These are phyloP conservation scores for Zostera marina DNA, from an alignment of 116 monocot species.

Conservation along the genomic window DNA sequence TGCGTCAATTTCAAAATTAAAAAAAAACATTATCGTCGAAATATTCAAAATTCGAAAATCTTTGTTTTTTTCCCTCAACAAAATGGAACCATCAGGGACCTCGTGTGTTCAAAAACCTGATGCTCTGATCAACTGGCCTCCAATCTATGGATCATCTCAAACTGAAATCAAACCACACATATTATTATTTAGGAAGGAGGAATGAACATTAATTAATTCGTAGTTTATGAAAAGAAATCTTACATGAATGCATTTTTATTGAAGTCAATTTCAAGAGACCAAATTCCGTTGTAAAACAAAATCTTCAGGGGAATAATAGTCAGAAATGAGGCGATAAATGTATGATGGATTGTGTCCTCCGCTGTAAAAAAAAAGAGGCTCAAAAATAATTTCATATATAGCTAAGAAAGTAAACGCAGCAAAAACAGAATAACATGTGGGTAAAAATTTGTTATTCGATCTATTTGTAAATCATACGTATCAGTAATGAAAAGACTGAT, in stretches of 20 bases:
- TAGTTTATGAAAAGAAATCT: background rate
- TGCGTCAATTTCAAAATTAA: too few relatives aligned
- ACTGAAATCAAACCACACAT: too few relatives aligned
- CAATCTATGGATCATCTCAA: too few relatives aligned
- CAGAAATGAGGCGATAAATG: constrained; percentile 91
- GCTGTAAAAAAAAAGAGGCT: constrained; percentile 20
- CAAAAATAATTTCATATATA: background rate
- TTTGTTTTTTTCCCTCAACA: too few relatives aligned
- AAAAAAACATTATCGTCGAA: too few relatives aligned
- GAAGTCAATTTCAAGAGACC: constrained; percentile 14
- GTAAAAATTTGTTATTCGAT: background rate
- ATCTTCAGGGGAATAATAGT: constrained; percentile 97
- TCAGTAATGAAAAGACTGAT: constrained; percentile 98
- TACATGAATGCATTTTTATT: background rate
- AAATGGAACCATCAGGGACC: too few relatives aligned
- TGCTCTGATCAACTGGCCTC: too few relatives aligned
- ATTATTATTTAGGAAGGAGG: too few relatives aligned
- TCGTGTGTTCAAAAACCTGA: too few relatives aligned
- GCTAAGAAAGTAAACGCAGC: background rate
- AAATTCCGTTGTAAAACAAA: constrained; percentile 36
- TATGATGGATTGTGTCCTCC: constrained; percentile 94
- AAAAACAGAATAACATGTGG: background rate
- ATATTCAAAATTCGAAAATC: too few relatives aligned
- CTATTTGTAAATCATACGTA: constrained; percentile 46
- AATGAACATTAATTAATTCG: too few relatives aligned